Evolutionary conservation across 1,139 yeast genomes (phyloP).

Genomic region (Yamadazyma membranifaciens): DNA sequence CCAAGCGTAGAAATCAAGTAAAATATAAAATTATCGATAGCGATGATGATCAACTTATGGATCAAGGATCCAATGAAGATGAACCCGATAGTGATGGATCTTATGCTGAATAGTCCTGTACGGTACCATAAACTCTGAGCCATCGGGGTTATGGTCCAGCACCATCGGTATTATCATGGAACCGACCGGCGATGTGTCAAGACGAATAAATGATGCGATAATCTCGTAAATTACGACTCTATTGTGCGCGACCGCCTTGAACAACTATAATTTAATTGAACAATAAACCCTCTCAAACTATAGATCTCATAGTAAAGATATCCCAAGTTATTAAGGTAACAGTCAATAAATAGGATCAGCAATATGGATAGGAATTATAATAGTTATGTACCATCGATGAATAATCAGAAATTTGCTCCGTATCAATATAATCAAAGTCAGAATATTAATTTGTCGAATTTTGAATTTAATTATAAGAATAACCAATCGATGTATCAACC

Average conservation of each 20-base stretch:
- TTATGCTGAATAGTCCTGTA: neutral
- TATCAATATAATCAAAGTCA: constrained; percentile 1
- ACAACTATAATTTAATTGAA: neutral
- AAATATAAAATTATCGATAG: constrained; percentile 5
- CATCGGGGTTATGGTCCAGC: too few relatives aligned
- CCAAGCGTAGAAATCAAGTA: constrained; percentile 3
- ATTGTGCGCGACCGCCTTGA: constrained; percentile 4
- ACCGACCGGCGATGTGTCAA: too few relatives aligned
- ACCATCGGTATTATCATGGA: too few relatives aligned
- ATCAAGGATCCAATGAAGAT: neutral
- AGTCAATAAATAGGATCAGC: too few relatives aligned
- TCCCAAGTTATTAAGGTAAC: too few relatives aligned
- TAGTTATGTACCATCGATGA: constrained; percentile 11
- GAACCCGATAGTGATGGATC: neutral
- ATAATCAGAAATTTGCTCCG: neutral
- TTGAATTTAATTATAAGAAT: constrained; percentile 4
- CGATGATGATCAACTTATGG: constrained; percentile 2
- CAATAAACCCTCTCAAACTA: neutral
- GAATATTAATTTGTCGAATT: constrained; percentile 1
- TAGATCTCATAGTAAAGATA: too few relatives aligned
- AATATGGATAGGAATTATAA: constrained; percentile 3
- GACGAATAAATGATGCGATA: neutral
- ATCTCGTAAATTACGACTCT: constrained; percentile 10
- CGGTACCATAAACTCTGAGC: too few relatives aligned
- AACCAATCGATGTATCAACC: too few relatives aligned